Percentiles rank a stretch among this genome's conserved stretches.
Conservation (phyloP, 2,329 filamentous ascomycete species). For the Talaromyces sp. region DNA sequence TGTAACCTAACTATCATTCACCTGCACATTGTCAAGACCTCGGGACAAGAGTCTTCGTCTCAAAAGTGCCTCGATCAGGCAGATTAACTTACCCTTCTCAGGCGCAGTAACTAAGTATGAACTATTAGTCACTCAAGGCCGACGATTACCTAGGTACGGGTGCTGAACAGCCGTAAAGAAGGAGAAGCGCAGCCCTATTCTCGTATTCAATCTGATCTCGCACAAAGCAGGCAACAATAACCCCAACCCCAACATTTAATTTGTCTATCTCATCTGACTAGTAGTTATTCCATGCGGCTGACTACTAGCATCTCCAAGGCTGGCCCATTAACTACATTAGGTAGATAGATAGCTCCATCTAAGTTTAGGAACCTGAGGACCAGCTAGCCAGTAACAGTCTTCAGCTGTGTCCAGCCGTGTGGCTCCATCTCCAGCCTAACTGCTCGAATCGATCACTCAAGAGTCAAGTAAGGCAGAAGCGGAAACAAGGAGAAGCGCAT, state of each 20-base stretch:
- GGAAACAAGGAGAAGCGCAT: not conserved
- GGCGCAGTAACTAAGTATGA: not conserved
- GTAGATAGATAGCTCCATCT: not conserved
- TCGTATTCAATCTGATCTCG: not conserved
- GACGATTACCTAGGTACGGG: not conserved
- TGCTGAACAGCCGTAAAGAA: not conserved
- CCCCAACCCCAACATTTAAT: not conserved
- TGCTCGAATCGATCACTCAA: not conserved
- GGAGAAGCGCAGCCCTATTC: not conserved
- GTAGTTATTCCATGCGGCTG: not conserved
- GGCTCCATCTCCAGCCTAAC: not conserved
- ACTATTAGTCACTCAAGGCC: not conserved
- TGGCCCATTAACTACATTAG: not conserved
- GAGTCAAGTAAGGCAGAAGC: not conserved
- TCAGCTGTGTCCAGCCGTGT: not conserved
- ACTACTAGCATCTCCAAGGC: not conserved
- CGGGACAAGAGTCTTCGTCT: not conserved
- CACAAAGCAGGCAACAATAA: not conserved
- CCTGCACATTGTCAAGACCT: not conserved
- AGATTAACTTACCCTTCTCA: not conserved
- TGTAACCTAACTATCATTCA: not conserved
- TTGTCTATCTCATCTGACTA: not conserved
- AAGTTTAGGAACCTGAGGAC: not conserved
- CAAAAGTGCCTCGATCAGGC: not conserved
- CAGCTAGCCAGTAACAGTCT: not conserved